A percentile compares a stretch with the other conserved stretches of the same genome.
Evolutionary conservation across 352 stramenopile genomes (phyloP).

Genomic region (Aphanomyces invadans): DNA sequence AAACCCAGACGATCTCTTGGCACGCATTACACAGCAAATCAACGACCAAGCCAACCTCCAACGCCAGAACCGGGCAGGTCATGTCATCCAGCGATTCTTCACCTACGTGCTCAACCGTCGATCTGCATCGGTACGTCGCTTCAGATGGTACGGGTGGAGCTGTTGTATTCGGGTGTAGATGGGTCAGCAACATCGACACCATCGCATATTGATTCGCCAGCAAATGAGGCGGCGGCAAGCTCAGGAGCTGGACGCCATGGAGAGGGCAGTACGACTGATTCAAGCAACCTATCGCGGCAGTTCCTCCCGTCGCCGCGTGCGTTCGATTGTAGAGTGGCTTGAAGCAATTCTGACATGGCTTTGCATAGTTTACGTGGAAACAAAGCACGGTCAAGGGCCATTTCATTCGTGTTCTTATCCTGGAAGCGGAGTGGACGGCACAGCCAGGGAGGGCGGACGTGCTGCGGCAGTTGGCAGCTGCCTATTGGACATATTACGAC

Average conservation of each 20-base stretch:
- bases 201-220: not conserved
- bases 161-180: not conserved
- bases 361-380: slow-evolving; percentile 15
- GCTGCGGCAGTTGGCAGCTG: slow-evolving; percentile 1
- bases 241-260: not conserved
- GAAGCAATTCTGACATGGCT: too few relatives aligned
- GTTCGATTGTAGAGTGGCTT: not conserved
- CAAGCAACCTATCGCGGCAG: slow-evolving; percentile 14
- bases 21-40: slow-evolving; percentile 9
- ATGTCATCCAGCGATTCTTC: slow-evolving; percentile 23
- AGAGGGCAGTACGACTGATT: not conserved
- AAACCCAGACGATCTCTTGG: not conserved
- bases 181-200: not conserved
- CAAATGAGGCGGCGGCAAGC: not conserved
- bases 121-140: not conserved
- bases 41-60: not conserved
- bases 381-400: not conserved
- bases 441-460: not conserved
- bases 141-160: not conserved
- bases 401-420: slow-evolving; percentile 15
- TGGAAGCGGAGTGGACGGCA: slow-evolving; percentile 8
- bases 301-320: not conserved
- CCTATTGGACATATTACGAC: slow-evolving; percentile 6
- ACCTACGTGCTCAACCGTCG: not conserved
- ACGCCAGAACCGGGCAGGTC: not conserved